These are phyloP conservation scores for Tetrapyrgos nigripes DNA, from an alignment of 1,284 basidiomycete species.

Conservation along the genomic window DNA sequence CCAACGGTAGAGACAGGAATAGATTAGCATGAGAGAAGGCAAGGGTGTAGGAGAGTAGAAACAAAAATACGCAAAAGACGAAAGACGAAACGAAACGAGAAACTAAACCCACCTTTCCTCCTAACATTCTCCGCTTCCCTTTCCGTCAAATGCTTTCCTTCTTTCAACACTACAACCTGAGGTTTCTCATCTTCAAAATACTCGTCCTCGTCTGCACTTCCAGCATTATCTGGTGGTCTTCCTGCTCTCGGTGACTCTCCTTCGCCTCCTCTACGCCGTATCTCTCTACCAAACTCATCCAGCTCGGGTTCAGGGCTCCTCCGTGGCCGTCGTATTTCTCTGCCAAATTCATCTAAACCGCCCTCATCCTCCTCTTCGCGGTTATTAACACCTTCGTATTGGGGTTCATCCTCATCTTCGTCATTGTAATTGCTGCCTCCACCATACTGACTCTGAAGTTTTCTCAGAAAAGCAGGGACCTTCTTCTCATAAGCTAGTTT, in stretches of 20 bases:
- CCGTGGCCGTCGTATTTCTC: not conserved
- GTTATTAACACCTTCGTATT: slow-evolving; percentile 17
- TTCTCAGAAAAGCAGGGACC: slow-evolving; percentile 65
- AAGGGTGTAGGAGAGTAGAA: too few relatives aligned
- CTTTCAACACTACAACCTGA: slow-evolving; percentile 84
- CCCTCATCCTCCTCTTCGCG: not conserved
- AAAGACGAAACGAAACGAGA: not conserved
- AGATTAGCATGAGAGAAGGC: too few relatives aligned
- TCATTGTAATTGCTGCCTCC: slow-evolving; percentile 41
- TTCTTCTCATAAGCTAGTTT: slow-evolving; percentile 61
- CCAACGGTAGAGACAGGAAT: not conserved
- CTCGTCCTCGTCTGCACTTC: slow-evolving; percentile 77
- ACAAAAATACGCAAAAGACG: not conserved
- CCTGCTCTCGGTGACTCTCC: slow-evolving; percentile 60
- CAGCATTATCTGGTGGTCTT: slow-evolving; percentile 73
- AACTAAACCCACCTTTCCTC: slow-evolving; percentile 68
- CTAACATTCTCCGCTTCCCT: slow-evolving; percentile 79
- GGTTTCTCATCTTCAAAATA: slow-evolving; percentile 79
- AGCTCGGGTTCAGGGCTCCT: not conserved
- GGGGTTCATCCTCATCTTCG: slow-evolving; percentile 48
- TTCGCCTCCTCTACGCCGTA: slow-evolving; percentile 41
- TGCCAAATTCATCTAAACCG: not conserved
- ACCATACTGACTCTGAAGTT: slow-evolving; percentile 62
- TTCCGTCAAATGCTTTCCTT: slow-evolving; percentile 82
- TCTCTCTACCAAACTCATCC: slow-evolving; percentile 62